Conservation (phyloP, 768 basidiomycete species). For the Pleurotus ostreatus region DNA sequence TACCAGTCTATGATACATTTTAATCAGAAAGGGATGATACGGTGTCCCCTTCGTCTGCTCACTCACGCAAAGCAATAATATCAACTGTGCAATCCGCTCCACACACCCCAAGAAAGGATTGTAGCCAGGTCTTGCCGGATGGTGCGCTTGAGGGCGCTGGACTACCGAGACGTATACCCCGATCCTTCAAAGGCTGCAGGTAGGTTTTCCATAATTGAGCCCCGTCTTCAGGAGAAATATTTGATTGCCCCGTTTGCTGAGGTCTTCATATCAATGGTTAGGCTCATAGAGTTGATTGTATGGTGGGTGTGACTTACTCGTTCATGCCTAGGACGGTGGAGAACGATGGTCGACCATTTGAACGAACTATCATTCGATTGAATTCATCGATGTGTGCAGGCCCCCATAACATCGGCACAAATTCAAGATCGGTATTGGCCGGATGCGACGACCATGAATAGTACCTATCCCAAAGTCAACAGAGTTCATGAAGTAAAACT, state of each 20-base stretch:
- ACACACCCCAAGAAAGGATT: slow-evolving; percentile 48
- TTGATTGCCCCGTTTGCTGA: slow-evolving; percentile 42
- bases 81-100: slow-evolving; percentile 48
- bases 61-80: slow-evolving; percentile 52
- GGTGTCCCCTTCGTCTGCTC: slow-evolving; percentile 15
- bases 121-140: slow-evolving; percentile 49
- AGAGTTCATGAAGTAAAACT: neutral
- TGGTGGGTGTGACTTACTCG: slow-evolving; percentile 29
- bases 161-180: slow-evolving; percentile 45
- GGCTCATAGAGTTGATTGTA: neutral
- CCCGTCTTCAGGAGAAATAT: slow-evolving; percentile 43
- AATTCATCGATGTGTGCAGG: slow-evolving; percentile 32
- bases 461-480: slow-evolving; percentile 29
- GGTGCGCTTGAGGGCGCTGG: slow-evolving; percentile 52
- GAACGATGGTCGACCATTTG: slow-evolving; percentile 30
- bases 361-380: slow-evolving; percentile 34
- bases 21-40: neutral
- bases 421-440: slow-evolving; percentile 38
- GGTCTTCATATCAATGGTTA: slow-evolving; percentile 11
- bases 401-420: slow-evolving; percentile 58
- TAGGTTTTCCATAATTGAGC: slow-evolving; percentile 48
- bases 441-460: slow-evolving; percentile 45
- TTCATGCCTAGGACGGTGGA: slow-evolving; percentile 50
- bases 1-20: slow-evolving; percentile 38
- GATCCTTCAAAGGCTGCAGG: slow-evolving; percentile 43